Evolutionary conservation across 345 rosid genomes (phyloP), one percentile per base, ranked within the genome.

Genomic region (Syzygium jambos): DNA sequence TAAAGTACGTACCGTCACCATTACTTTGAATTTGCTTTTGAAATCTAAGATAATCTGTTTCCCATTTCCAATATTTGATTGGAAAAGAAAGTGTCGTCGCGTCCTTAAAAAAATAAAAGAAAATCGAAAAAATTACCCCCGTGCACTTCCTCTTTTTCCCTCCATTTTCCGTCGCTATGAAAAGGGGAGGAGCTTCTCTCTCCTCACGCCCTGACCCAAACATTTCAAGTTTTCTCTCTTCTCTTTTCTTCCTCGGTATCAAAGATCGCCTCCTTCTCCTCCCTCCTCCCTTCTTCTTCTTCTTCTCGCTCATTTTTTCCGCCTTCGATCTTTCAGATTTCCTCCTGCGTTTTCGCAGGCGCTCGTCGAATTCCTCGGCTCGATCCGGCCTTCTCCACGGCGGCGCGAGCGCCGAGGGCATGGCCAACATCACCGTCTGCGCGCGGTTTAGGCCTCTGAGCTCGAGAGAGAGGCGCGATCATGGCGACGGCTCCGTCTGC

Each of bases 381-480:
- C 23, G 43, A 17, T 16, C 17, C 3, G 78, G 43, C 46, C 22
- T 68, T 34, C 78, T 68, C 78, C 16, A 4, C 6, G 43, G 43
- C 3, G 17, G 22, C 34, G 6, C 6, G 6, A 30, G 6, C 17
- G 78, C 61, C 2, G 1, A 30, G 9, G 85, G 55, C 4, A 93
- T 93, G 95, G 89, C 98, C 46, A 96, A 92, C 78, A 87, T 95
- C 55, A 94, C 96, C 7, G 96, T 97, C 25, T 97, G 98, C 82
- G 94, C 93, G 84, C 95, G 99, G 55, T 94, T 96, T 89, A 89
- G 99, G 92, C 98, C 99, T 7, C 80, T 94, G 88, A 95, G 93
- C 87, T 88, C 95, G 4, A 93, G 90, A 88, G 98, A 97, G 93
- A 92, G 89, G 86, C 91, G 87, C 51, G 96, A 92, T 23, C 89